Conservation (phyloP, 768 basidiomycete genomes). For the Phlegmacium glaucopus region DNA sequence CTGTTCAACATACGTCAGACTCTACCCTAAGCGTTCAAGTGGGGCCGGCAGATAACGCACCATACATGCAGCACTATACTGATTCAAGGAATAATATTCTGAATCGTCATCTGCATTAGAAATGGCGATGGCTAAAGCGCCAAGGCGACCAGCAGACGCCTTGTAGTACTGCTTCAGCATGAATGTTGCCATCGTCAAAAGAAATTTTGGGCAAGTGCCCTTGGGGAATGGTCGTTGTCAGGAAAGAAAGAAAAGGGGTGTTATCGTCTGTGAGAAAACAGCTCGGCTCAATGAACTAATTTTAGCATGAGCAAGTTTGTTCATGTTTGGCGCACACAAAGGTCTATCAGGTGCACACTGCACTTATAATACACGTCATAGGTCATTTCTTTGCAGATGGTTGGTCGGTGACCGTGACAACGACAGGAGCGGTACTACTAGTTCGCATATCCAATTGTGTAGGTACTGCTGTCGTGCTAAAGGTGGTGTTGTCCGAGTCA, state of each 20-base stretch:
- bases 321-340: slow-evolving; percentile 3
- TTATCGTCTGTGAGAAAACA: slow-evolving; percentile 11
- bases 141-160: slow-evolving; percentile 4
- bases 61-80: slow-evolving; percentile 22
- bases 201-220: slow-evolving; percentile 11
- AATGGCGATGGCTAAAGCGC: slow-evolving; percentile 13
- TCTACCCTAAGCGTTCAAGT: neutral
- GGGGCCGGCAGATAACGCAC: slow-evolving; percentile 5
- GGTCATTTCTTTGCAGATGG: too few relatives aligned
- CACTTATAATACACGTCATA: too few relatives aligned
- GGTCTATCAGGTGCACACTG: too few relatives aligned
- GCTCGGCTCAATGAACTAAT: slow-evolving; percentile 7
- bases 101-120: slow-evolving; percentile 13
- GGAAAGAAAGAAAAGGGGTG: slow-evolving; percentile 5
- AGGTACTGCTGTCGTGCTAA: slow-evolving; percentile 6
- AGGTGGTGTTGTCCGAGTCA: slow-evolving; percentile 7
- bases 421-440: too few relatives aligned
- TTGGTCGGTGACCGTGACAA: too few relatives aligned
- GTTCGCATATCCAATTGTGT: slow-evolving; percentile 9
- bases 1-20: slow-evolving; percentile 3
- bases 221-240: slow-evolving; percentile 4
- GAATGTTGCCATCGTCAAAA: slow-evolving; percentile 14
- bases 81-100: slow-evolving; percentile 15
- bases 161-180: slow-evolving; percentile 11
- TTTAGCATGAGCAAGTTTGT: neutral